These are phyloP conservation scores for Rhododendron ferrugineum DNA, from an alignment of 148 eudicot genomes.

Conservation along the genomic window DNA sequence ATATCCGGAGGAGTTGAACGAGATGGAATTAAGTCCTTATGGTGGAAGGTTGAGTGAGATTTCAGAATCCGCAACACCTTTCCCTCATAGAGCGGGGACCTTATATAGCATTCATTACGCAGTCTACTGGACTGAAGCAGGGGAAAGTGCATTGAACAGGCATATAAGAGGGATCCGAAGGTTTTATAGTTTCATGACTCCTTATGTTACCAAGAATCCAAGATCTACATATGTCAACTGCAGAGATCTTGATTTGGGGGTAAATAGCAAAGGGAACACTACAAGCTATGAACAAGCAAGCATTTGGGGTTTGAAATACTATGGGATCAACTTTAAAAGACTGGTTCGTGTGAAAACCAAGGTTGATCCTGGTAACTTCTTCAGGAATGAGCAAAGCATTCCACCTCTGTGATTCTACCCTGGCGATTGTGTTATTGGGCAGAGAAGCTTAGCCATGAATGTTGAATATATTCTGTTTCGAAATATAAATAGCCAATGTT, in stretches of 20 bases:
- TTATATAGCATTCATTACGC: background rate
- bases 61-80: background rate
- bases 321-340: background rate
- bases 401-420: background rate
- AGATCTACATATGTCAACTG: no score
- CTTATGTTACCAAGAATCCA: no score
- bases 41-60: conserved; percentile 8
- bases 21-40: background rate
- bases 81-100: background rate
- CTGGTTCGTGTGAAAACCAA: background rate
- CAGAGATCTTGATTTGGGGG: no score
- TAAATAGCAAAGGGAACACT: background rate
- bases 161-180: background rate
- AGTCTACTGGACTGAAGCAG: background rate
- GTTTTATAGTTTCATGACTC: background rate
- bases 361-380: conserved; percentile 6
- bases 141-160: background rate
- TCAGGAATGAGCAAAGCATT: conserved; percentile 7
- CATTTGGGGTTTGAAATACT: background rate
- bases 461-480: no score
- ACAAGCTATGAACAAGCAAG: background rate
- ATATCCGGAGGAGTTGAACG: background rate
- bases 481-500: no score
- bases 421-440: no score
- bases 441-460: no score